phyloP scores from a whole-genome alignment of 2,329 filamentous ascomycete species.

The Cladosporium cucumerinum region DNA sequence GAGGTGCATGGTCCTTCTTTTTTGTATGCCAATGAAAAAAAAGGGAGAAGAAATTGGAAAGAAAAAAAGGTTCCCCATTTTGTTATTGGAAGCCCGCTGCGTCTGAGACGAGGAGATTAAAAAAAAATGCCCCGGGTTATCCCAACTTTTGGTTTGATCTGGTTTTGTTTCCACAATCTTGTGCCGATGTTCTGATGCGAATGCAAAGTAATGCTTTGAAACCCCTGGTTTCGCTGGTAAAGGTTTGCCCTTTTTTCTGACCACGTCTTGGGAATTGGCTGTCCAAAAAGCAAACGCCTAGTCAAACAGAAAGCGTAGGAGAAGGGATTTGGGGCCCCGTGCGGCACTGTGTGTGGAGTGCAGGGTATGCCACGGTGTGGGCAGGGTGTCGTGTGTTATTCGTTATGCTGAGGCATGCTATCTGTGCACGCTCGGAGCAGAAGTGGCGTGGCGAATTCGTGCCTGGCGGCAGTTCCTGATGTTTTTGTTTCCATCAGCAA shows the following conservation, averaged over 20 bases:
- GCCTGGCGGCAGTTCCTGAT: not conserved
- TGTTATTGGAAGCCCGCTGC: not conserved
- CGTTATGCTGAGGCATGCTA: not conserved
- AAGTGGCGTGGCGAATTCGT: not conserved
- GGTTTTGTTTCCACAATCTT: not conserved
- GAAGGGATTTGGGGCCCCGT: not conserved
- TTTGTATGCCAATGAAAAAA: not conserved
- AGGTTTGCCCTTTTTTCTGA: not conserved
- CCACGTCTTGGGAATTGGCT: not conserved
- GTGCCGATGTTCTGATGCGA: not conserved
- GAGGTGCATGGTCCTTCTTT: not conserved
- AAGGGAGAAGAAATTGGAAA: not conserved
- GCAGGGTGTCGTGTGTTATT: not conserved
- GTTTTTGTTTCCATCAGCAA: not conserved
- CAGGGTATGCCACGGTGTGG: not conserved
- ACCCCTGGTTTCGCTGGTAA: not conserved
- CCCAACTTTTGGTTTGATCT: not conserved
- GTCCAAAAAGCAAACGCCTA: constrained; percentile 6
- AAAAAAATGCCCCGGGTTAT: not conserved
- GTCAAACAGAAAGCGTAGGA: constrained; percentile 13
- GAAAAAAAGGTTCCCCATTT: not conserved
- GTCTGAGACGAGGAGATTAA: not conserved
- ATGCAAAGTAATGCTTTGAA: not conserved
- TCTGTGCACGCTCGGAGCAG: not conserved
- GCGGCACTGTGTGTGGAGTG: not conserved